phyloP scores from a whole-genome alignment of 352 stramenopile genomes.

The Phytopythium chamaehyphon region DNA sequence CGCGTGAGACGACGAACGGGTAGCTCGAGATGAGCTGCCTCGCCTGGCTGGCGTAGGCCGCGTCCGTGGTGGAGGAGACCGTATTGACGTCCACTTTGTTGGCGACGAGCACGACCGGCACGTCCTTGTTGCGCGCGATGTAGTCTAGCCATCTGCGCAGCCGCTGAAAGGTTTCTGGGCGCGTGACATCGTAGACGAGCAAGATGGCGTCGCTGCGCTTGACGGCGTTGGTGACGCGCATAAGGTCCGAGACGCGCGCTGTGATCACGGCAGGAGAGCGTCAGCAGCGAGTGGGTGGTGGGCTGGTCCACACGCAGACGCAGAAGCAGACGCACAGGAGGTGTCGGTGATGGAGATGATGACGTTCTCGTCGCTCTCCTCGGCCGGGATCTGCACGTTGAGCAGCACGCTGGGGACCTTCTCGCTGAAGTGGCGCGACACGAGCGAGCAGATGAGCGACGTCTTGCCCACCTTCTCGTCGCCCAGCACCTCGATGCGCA shows the following conservation, averaged over 20 bases:
- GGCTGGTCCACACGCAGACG: not conserved
- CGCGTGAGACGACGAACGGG: conserved; percentile 75
- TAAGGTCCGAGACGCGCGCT: conserved; percentile 76
- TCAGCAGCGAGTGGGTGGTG: not conserved
- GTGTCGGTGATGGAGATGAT: conserved; percentile 89
- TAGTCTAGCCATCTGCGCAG: conserved; percentile 82
- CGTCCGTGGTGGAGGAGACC: conserved; percentile 51
- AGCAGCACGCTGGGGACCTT: conserved; percentile 83
- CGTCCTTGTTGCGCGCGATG: conserved; percentile 82
- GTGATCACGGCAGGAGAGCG: conserved; percentile 2
- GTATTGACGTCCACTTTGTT: conserved; percentile 88
- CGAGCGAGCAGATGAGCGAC: conserved; percentile 88
- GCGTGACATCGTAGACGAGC: conserved; percentile 84
- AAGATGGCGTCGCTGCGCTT: conserved; percentile 86
- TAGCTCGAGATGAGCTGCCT: conserved; percentile 68
- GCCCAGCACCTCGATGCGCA: conserved; percentile 86
- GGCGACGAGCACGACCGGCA: conserved; percentile 84
- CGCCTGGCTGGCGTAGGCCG: conserved; percentile 67
- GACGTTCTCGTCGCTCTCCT: conserved; percentile 88
- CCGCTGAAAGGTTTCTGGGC: conserved; percentile 81
- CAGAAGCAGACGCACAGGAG: conserved; percentile 40
- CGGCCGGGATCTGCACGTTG: conserved; percentile 85
- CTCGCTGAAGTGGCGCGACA: conserved; percentile 87
- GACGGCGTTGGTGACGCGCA: conserved; percentile 78
- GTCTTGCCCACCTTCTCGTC: conserved; percentile 91